Evolutionary conservation across 306 rosid genomes (phyloP), one percentile per base, ranked within the genome.

Genomic region (Vicia sativa): DNA sequence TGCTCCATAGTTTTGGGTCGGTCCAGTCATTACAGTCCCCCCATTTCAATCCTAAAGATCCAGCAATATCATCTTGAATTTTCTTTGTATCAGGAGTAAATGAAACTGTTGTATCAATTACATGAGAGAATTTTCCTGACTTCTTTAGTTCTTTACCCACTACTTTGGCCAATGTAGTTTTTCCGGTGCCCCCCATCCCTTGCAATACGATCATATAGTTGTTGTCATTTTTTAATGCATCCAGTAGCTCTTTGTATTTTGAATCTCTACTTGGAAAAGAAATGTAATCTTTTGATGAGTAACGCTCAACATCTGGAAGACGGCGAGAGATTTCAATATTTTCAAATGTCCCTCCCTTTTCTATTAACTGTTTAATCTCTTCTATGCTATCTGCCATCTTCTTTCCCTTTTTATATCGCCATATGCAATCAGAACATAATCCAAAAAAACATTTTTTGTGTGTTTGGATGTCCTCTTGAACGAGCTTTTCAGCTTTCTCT

Each of bases 151-250:
- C 1, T 14, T 52, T 52, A 0, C 70, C 65, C 3, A 68, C 65
- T 62, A 29, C 7, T 68, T 1, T 18, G 4, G 57, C 80, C 59
- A 76, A 6, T 8, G 70, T 68, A 0, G 80, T 41, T 42, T 68
- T 76, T 0, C 79, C 74, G 0, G 39, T 12, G 16, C 79, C 79
- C 1, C 74, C 79, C 48, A 67, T 28, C 46, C 74, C 79, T 45
- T 45, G 52, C 21, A 45, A 45, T 14, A 9, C 52, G 21, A 2
- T 45, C 3, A 14, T 14, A 45, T 14, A 45, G 10, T 14, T 14
- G 21, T 14, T 45, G 19, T 45, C 52, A 14, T 45, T 18, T 45
- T 14, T 14, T 45, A 45, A 3, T 14, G 52, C 52, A 1, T 45
- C 52, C 10, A 14, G 16, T 1, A 45, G 4, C 2, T 14, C 4